Percentiles rank a stretch among this genome's conserved stretches.
Conservation (phyloP, 768 basidiomycete species). For the Lactarius evosmus region DNA sequence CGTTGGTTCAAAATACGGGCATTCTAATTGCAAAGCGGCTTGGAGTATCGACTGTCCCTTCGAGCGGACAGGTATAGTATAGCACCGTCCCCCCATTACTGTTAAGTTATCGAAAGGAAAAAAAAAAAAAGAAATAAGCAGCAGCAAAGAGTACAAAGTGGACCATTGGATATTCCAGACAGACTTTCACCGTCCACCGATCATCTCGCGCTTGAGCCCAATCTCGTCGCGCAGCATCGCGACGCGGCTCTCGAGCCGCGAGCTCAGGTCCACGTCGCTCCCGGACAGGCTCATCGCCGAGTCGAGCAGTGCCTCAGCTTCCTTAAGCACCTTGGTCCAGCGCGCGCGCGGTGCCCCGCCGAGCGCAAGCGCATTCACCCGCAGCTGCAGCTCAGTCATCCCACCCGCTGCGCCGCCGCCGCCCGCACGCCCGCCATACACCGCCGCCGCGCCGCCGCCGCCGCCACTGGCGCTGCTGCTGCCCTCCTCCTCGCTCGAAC, state of each 20-base stretch:
- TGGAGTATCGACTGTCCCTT: not conserved
- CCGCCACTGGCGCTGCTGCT: conserved; percentile 14
- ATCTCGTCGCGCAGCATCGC: conserved; percentile 72
- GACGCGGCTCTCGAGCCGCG: conserved; percentile 66
- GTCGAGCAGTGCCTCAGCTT: conserved; percentile 50
- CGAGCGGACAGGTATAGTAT: not conserved
- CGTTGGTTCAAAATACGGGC: too few relatives aligned
- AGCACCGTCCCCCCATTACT: not conserved
- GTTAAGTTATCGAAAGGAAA: not conserved
- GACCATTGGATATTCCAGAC: not conserved
- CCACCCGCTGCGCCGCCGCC: not conserved
- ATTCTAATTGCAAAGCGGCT: not conserved
- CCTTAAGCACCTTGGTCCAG: conserved; percentile 51
- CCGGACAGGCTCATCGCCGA: conserved; percentile 47
- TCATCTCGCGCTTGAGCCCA: conserved; percentile 52
- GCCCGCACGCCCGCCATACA: conserved; percentile 1
- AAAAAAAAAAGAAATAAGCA: not conserved
- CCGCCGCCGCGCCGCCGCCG: not conserved
- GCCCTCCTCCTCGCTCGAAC: conserved; percentile 23
- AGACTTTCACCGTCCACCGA: conserved; percentile 28
- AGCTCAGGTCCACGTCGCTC: conserved; percentile 58
- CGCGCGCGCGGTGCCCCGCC: conserved; percentile 10
- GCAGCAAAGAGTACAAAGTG: not conserved
- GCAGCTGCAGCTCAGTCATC: conserved; percentile 7
- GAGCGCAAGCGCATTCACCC: conserved; percentile 21